Evolutionary conservation across 2,329 filamentous ascomycete species (phyloP), one percentile per base, ranked within the genome.

Genomic region (Colletotrichum sp.): DNA sequence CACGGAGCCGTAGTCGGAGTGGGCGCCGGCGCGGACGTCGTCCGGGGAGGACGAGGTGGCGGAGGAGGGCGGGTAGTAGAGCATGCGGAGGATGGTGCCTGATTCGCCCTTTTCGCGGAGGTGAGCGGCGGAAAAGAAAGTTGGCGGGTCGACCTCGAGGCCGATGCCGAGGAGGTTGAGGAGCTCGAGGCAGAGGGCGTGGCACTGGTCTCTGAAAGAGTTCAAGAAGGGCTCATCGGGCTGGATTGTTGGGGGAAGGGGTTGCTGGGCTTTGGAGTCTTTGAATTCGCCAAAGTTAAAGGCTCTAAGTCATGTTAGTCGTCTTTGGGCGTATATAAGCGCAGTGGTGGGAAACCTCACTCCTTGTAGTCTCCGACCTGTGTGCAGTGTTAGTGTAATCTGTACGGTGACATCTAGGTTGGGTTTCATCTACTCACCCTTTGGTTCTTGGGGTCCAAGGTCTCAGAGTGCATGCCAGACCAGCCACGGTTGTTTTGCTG

Each of bases 231-330:
- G 78, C 79, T 94, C 89, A 74, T 94, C 87, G 2, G 87, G 77
- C 18, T 84, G 80, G 3, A 98, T 87, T 9, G 90, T 87, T 2
- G 86, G 79, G 0, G 96, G 95, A 2, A 98, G 87, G 11, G 93
- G 93, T 82, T 98, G 96, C 75, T 93, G 91, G 16, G 93, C 89
- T 83, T 92, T 91, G 77, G 91, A 89, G 75, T 91, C 78, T 71
- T 86, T 81, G 81, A 97, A 98, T 78, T 95, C 91, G 76, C 93
- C 95, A 80, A 98, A 93, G 85, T 98, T 99, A 88, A 98, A 96
- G 47, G 93, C 95, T 86, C 95, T 97, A 21, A 3, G 47, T 31
- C 9, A 8, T 65, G 59, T 67, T 57, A 67, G 59, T 64, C 13
- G 21, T 33, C 62, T 47, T 27, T 29, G 16, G 16, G 31, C 6